Base-by-base conservation (phyloP, 768 basidiomycete species). In the Boletus edulis region DNA sequence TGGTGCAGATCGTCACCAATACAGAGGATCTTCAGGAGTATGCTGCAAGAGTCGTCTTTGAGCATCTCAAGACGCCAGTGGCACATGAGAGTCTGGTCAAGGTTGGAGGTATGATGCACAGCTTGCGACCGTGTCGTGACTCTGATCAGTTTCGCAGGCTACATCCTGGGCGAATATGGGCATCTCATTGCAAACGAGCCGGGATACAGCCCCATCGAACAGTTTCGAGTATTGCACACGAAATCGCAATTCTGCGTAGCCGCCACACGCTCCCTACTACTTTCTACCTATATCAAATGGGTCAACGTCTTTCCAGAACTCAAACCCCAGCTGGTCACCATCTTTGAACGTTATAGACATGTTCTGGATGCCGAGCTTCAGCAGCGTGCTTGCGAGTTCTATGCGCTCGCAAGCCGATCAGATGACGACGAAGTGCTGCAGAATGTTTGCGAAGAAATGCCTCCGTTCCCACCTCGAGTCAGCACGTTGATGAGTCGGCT, bases 271-370 rank as follows among this genome's bases (percentile, higher is more conserved):
- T 89, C 95, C 0, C 79, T 99, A 31, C 83, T 99, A 27, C 78
- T 99, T 35, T 96, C 97, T 12, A 98, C 97, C 1, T 99, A 99
- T 69, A 88, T 98, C 76, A 99, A 99, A 81, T 98, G 96, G 96
- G 94, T 97, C 59, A 99, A 99, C 69, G 91, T 99, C 53, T 99
- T 98, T 73, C 97, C 97, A 18, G 97, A 99, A 71, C 97, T 99
- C 74, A 97, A 95, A 64, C 81, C 87, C 8, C 94, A 98, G 61
- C 83, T 99, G 29, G 64, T 98, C 68, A 90, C 87, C 70, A 93
- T 98, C 63, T 97, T 99, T 63, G 94, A 98, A 63, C 91, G 94
- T 15, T 98, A 97, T 67, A 86, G 94, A n/a, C 93, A 96, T 65
- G 92, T 98, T 43, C 84, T 99, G 14, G 97, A 99, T 71, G 87